Evolutionary conservation across 2,329 filamentous ascomycete genomes (phyloP), one percentile per base, ranked within the genome.

Genomic region (Hymenotorrendiella dingleyae): DNA sequence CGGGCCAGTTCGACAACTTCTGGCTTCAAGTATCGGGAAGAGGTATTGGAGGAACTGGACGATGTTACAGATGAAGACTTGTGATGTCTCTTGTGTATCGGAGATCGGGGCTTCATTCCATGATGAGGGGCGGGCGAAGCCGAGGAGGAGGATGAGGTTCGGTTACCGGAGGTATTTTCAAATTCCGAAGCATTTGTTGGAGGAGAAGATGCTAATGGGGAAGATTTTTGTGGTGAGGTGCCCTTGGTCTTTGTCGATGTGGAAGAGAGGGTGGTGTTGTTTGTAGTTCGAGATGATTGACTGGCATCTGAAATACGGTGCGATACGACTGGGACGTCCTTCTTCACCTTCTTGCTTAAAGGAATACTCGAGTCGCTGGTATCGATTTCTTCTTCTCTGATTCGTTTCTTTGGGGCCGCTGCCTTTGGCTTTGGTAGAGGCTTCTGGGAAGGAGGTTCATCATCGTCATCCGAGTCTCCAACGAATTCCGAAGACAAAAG

Each of bases 121-220:
- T 41, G 14, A 17, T 50, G 50, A 6, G 41, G 7, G 9, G 43
- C 46, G 20, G 55, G 54, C 6, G 55, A 59, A 4, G 54, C 47
- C 1, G 57, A 60, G 17, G 54, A 53, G 4, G 57, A 60, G 14
- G 54, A 52, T 4, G 55, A 56, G 23, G 52, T 59, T 19, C 49
- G 51, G 12, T 54, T 46, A 22, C 45, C 50, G 53, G 50, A 55
- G 16, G 59, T 62, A 33, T 65, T 59, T 22, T 80, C 77, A 27
- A 81, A 62, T 44, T 82, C 78, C 1, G 78, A 81, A 1, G 77
- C 79, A 49, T 82, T 82, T 6, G 78, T 81, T 0, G 78, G 78
- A 10, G 78, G 77, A 6, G 78, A 82, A 1, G 77, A 78, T n/a
- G 78, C 78, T 14, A 82, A 65, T 4, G 78, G 79, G 8, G 79